Conservation (phyloP, 2,329 filamentous ascomycete genomes). For the Apiospora arundinis region DNA sequence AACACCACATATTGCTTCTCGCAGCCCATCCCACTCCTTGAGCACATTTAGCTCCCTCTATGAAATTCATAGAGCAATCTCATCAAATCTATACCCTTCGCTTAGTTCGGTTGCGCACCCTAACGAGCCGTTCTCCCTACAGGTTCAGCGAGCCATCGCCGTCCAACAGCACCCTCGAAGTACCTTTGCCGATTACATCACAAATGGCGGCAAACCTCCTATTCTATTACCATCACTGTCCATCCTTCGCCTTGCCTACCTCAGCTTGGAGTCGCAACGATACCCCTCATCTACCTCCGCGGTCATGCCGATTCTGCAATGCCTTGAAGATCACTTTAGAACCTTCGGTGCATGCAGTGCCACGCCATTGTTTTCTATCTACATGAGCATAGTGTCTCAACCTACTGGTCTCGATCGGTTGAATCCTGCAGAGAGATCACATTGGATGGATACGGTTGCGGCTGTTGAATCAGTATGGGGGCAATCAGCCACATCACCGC, state of each 20-base stretch:
- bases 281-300: constrained; percentile 23
- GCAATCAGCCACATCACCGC: background rate
- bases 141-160: constrained; percentile 28
- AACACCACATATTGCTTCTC: constrained; percentile 22
- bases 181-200: constrained; percentile 25
- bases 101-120: background rate
- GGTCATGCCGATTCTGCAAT: constrained; percentile 26
- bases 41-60: constrained; percentile 32
- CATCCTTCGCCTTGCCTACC: constrained; percentile 30
- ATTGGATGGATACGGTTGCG: constrained; percentile 27
- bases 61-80: constrained; percentile 30
- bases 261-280: constrained; percentile 26
- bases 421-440: constrained; percentile 24
- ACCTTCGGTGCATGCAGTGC: constrained; percentile 31
- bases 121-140: background rate
- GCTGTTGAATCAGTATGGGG: constrained; percentile 29
- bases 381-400: constrained; percentile 29
- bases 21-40: constrained; percentile 34
- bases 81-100: constrained; percentile 18
- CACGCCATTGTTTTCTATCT: constrained; percentile 29
- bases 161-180: constrained; percentile 20
- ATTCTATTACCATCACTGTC: constrained; percentile 30
- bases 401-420: constrained; percentile 22
- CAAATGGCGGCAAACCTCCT: constrained; percentile 28
- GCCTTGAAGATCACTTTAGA: constrained; percentile 29